Base-by-base conservation (phyloP, 352 stramenopile genomes). In the Phytopythium delawarense region DNA sequence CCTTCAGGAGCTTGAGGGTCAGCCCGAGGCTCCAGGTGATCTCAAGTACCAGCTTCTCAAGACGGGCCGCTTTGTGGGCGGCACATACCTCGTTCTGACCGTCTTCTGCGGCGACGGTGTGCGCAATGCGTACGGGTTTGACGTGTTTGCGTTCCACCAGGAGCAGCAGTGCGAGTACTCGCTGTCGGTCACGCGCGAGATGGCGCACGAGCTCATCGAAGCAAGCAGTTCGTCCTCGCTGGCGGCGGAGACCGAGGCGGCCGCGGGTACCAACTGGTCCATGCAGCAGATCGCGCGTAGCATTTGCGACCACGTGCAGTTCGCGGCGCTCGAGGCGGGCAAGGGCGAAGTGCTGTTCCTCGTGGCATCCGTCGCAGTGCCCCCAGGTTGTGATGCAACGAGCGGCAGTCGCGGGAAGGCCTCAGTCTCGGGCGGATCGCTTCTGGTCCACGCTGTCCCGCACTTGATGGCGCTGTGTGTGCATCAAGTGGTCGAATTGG, bases 91-190 rank as follows among this genome's bases (percentile, higher is more conserved):
- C 9, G 65, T 88, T 8, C 56, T 91, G 34, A 88, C 79, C 7
- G 81, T 91, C 11, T 88, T 84, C 51, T 88, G 72, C 53, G 81
- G 81, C n/a, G 71, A 89, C 51, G 74, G 79, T 15, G 71, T 81
- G 35, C 72, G 66, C 21, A 89, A 91, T 42, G 74, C 79, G 42
- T 91, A 91, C 56, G 81, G 79, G 1, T 89, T 89, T 62, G 81
- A 91, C 39, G 76, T 91, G 18, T 63, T 84, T 34, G 81, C 81
- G 18, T 65, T 79, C 45, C 65, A 89, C 53, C 70, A 66, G 2
- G 76, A 84, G 60, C 66, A 66, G 12, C 64, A 77, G 9, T 70
- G 71, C 57, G 76, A 87, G 59, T 88, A 82, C 57, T 72, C 66
- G 15, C 51, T 91, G 37, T 73, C 64, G 32, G 65, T 89, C 30